Evolutionary conservation across 2,329 filamentous ascomycete genomes (phyloP), one percentile per base, ranked within the genome.

Genomic region (Furcasterigmium sp.): DNA sequence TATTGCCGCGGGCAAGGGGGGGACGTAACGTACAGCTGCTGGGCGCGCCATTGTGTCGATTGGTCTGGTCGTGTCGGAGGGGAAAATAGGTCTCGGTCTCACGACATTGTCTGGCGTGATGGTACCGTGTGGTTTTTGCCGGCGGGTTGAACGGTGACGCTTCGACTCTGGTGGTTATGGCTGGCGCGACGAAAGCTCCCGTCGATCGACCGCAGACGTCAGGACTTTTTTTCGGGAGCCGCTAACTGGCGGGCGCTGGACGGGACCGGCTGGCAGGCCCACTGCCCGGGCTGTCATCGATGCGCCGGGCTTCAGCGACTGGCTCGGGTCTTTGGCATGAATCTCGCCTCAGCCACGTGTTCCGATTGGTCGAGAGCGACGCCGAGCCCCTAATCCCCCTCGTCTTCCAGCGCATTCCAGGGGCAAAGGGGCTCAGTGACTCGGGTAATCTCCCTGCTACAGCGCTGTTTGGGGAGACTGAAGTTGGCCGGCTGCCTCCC

Each of bases 31-130:
- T 46, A 57, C 54, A 23, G 47, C 51, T 19, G 49, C 46, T 42
- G 52, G 36, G 11, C 47, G 47, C 17, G 53, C 48, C 52, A 54
- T 56, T 25, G 37, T 53, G 32, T 29, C 41, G 14, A 28, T 26
- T 19, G 30, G 29, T 17, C 14, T 39, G 28, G n/a, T 26, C 23
- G 23, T 29, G 3, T 39, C 23, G 28, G 8, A 17, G 23, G 8
- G 29, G 13, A 18, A 18, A 23, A 21, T 19, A 37, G 10, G 17
- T 23, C 19, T 37, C 21, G 21, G 15, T 21, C n/a, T 41, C 39
- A 41, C 39, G 39, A 32, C 39, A 41, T 41, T 18, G 39, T 41
- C 30, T 26, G 38, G 28, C 26, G 37, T n/a, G 11, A 11, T 30
- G 23, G n/a, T n/a, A n/a, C n/a, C n/a, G n/a, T n/a, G n/a, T n/a